These are phyloP conservation scores for Eucalyptus leucophloia DNA, from an alignment of 345 rosid genomes.

Conservation along the genomic window DNA sequence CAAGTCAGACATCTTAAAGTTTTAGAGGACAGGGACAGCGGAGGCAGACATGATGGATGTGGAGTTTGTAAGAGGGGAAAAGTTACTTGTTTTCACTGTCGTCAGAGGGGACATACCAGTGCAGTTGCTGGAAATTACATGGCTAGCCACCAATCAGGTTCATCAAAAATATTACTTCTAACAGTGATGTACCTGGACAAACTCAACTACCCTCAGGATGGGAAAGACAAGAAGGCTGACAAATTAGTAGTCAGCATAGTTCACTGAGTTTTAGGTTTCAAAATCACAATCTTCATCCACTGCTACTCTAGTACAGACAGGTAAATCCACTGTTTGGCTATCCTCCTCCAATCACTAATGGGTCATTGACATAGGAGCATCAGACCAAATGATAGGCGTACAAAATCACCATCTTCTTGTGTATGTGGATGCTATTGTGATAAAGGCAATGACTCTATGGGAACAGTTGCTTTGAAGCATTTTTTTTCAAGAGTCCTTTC, in stretches of 20 bases:
- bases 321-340: not conserved
- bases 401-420: not conserved
- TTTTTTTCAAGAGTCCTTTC: not conserved
- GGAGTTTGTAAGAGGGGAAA: not conserved
- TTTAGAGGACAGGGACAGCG: not conserved
- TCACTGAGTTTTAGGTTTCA: not conserved
- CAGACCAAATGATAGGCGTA: not conserved
- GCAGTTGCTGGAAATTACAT: not conserved
- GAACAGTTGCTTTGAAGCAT: not conserved
- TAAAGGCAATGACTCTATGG: not conserved
- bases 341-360: not conserved
- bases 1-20: not conserved
- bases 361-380: not conserved
- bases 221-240: not conserved
- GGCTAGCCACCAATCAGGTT: not conserved
- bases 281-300: not conserved
- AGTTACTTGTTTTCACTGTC: not conserved
- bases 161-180: not conserved
- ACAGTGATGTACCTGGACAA: not conserved
- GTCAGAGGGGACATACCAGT: not conserved
- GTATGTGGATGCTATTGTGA: not conserved
- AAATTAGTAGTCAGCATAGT: not conserved
- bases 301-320: not conserved
- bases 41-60: not conserved
- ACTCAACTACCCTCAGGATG: not conserved